Base-by-base conservation (phyloP, 1,284 basidiomycete genomes). In the Microbotryum intermedium region DNA sequence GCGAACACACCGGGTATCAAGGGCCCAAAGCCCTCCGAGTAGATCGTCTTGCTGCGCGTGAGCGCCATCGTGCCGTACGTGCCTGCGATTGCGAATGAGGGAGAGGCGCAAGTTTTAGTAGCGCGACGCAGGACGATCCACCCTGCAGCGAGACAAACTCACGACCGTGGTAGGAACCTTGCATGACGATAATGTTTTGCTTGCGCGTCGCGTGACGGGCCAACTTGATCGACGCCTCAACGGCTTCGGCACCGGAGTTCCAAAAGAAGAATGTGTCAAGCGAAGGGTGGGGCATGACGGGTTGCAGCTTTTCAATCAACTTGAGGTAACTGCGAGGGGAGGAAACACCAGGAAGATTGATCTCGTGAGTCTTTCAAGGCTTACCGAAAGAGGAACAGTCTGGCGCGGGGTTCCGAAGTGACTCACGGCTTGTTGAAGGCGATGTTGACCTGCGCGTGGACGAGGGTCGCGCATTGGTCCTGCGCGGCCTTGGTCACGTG, bases 241-340 rank as follows among this genome's bases (percentile, higher is more conserved):
- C 81, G 0, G 90, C 91, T 73, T 95, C 92, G 3, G 89, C 86
- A 18, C 90, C 91, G 6, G 90, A 94, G 79, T 92, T 97, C 67
- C 67, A 67, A 54, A 93, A 88, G 81, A 90, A 94, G 81, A 97
- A 93, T 21, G 89, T 89, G 75, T 93, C 87, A 48, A 97, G 81
- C 3, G 90, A 91, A 0, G 84, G 79, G 75, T 94, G 79, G 1
- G 92, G 90, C 70, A 71, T 70, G 65, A 87, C 76, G 1, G 88
- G 86, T n/a, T 89, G 75, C 9, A 91, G 79, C 61, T 80, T 81
- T 72, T 89, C 81, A 67, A 90, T 85, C 66, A 91, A 83, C 54
- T 82, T 78, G 23, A 90, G 79, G 74, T 90, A 88, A 0, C 34
- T 39, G 34, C 10, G 34, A 39, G 11, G n/a, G n/a, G n/a, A n/a